Conservation (phyloP, 805 yeast species). For the Candida caryicola region DNA sequence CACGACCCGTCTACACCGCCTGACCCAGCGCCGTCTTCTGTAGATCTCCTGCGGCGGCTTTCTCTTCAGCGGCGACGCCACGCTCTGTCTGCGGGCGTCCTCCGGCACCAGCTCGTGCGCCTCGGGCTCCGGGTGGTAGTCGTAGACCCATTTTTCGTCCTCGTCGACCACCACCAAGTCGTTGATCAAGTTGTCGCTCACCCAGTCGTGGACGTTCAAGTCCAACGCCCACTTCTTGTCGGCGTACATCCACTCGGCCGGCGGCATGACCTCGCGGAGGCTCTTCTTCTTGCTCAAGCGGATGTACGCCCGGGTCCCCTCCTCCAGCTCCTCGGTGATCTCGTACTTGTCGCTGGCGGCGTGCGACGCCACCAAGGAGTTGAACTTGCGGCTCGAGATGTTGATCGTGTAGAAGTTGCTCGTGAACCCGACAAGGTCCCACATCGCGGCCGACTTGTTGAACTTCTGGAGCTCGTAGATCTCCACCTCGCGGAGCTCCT, state of each 20-base stretch:
- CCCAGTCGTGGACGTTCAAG: conserved; percentile 64
- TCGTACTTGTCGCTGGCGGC: not conserved
- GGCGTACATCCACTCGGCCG: conserved; percentile 55
- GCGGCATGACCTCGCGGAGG: conserved; percentile 50
- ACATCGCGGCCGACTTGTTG: conserved; percentile 47
- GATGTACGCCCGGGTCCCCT: not conserved
- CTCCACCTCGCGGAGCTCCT: conserved; percentile 46
- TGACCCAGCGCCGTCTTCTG: conserved; percentile 8
- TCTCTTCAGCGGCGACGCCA: conserved; percentile 1
- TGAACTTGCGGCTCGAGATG: conserved; percentile 12
- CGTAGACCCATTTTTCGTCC: conserved; percentile 87
- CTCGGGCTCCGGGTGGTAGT: conserved; percentile 24
- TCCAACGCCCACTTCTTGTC: conserved; percentile 63
- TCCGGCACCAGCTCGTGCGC: conserved; percentile 21
- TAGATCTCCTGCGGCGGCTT: not conserved
- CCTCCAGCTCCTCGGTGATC: not conserved
- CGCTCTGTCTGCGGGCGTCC: not conserved
- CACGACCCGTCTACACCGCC: conserved; percentile 3
- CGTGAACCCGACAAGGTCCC: conserved; percentile 64
- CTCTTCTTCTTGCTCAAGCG: conserved; percentile 10
- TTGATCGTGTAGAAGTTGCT: conserved; percentile 53
- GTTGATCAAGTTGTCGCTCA: conserved; percentile 43
- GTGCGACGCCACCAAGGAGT: not conserved
- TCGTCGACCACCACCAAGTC: conserved; percentile 61
- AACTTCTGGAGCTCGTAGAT: conserved; percentile 65